Percentiles rank a stretch among this genome's conserved stretches.
Conservation (phyloP, 768 basidiomycete genomes). For the Boletus patriciae region DNA sequence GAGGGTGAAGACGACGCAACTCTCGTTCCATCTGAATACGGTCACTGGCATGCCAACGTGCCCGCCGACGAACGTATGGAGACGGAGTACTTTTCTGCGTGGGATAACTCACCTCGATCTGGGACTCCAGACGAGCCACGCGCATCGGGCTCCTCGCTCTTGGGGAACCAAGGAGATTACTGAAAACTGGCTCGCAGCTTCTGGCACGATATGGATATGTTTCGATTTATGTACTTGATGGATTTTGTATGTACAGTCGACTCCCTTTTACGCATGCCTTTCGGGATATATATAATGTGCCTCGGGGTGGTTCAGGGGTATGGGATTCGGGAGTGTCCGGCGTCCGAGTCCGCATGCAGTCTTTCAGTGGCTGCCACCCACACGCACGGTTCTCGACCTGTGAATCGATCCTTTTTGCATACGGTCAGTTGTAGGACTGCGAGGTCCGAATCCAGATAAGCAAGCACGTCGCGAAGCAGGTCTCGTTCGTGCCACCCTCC, state of each 20-base stretch:
- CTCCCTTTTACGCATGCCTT: no score
- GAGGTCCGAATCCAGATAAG: no score
- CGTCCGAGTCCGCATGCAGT: no score
- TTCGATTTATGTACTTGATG: background rate
- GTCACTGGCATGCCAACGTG: background rate
- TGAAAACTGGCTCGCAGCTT: background rate
- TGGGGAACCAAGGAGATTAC: background rate
- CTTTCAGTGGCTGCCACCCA: no score
- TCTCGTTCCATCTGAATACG: slow-evolving; percentile 16
- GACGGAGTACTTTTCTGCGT: slow-evolving; percentile 1
- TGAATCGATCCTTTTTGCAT: no score
- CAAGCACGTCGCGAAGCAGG: no score
- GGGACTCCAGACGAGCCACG: background rate
- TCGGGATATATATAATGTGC: no score
- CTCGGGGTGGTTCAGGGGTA: no score
- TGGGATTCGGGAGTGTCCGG: no score
- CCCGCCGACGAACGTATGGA: background rate
- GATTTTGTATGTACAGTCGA: background rate
- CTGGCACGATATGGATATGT: background rate
- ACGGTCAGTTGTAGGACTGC: no score
- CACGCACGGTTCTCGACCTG: no score
- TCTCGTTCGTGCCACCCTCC: no score
- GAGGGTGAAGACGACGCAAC: slow-evolving; percentile 17
- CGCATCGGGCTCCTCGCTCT: background rate
- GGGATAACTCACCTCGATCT: background rate